phyloP scores from a whole-genome alignment of 1,284 basidiomycete genomes.

The Puccinia coronata region DNA sequence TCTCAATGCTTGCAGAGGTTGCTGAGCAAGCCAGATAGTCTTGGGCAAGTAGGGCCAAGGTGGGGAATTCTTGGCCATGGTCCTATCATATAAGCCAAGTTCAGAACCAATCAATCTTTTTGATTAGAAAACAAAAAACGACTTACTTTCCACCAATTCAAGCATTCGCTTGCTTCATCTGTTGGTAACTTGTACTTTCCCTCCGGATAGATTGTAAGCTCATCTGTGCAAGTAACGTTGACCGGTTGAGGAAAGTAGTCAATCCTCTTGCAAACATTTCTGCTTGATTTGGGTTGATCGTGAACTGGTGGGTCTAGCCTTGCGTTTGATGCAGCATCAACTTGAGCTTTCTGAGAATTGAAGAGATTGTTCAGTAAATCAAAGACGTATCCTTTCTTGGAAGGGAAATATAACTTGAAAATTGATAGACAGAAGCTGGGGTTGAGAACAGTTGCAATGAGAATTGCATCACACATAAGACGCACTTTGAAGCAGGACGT shows the following conservation, averaged over 20 bases:
- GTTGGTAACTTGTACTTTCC: no score
- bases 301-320: no score
- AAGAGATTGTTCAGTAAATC: background rate
- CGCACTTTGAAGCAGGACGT: background rate
- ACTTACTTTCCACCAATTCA: slow-evolving; percentile 19
- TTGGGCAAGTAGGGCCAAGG: background rate
- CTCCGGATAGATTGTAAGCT: no score
- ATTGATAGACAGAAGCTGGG: background rate
- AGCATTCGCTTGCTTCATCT: no score
- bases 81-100: background rate
- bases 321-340: background rate
- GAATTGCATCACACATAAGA: background rate
- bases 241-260: no score
- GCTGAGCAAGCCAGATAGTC: background rate
- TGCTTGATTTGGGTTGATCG: background rate
- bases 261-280: background rate
- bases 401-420: background rate
- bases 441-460: background rate
- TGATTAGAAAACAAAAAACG: no score
- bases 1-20: slow-evolving; percentile 15
- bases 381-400: background rate
- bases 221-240: no score
- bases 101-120: background rate
- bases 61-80: background rate
- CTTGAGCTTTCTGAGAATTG: background rate